phyloP scores from a whole-genome alignment of 1,139 yeast species.

The Eremothecium sinecaudum region DNA sequence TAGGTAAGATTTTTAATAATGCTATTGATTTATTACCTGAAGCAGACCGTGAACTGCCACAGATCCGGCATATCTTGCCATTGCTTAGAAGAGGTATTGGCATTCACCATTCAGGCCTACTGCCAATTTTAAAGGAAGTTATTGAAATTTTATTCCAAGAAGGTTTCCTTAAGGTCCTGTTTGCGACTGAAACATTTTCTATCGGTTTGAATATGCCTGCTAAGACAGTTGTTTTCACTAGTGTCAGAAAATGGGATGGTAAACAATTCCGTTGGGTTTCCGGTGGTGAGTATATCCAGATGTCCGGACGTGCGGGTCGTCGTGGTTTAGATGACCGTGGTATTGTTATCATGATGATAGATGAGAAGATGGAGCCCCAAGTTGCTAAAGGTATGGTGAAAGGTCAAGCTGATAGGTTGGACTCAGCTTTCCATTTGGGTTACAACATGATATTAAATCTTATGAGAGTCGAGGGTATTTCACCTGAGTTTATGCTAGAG shows the following conservation, averaged over 20 bases:
- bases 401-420: conserved; percentile 94
- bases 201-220: conserved; percentile 99
- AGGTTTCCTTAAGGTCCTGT: conserved; percentile 76
- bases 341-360: conserved; percentile 97
- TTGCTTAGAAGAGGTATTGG: conserved; percentile 77
- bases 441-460: conserved; percentile 94
- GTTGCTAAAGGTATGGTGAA: conserved; percentile 99
- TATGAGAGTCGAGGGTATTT: conserved; percentile 94
- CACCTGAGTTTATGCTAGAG: conserved; percentile 95
- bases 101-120: conserved; percentile 87
- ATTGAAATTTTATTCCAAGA: conserved; percentile 86
- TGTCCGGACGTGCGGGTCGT: conserved; percentile 99
- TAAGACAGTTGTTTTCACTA: conserved; percentile 93
- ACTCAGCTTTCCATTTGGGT: conserved; percentile 93
- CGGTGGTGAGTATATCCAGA: conserved; percentile 98
- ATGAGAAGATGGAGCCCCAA: conserved; percentile 98
- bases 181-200: conserved; percentile 97
- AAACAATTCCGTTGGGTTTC: conserved; percentile 96
- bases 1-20: conserved; percentile 78
- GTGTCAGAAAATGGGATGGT: conserved; percentile 98
- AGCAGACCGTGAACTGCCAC: conserved; percentile 85
- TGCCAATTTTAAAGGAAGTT: conserved; percentile 92
- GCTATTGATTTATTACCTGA: conserved; percentile 85
- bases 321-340: conserved; percentile 99
- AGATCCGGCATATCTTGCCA: conserved; percentile 83